Percentiles rank a stretch among this genome's conserved stretches.
Conservation (phyloP, 148 eudicot species). For the Talinum fruticosum region DNA sequence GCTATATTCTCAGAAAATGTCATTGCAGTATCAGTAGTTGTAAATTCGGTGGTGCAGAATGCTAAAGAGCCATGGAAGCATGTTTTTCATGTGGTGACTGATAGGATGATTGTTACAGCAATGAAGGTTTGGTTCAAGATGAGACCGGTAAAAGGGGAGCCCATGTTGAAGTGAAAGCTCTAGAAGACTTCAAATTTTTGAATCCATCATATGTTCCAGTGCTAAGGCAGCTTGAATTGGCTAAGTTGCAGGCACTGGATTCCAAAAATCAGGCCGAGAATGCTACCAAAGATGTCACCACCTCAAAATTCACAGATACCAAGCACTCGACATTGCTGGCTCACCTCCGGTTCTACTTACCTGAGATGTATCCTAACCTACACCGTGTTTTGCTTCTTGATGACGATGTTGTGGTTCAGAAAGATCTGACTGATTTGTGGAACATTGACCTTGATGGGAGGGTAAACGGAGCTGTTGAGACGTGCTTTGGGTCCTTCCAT, state of each 20-base stretch:
- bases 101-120: conserved; percentile 82
- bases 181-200: conserved; percentile 66
- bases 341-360: conserved; percentile 88
- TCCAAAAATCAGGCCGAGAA: conserved; percentile 64
- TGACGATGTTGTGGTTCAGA: conserved; percentile 96
- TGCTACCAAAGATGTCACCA: conserved; percentile 53
- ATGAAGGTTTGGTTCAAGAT: conserved; percentile 93
- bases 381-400: conserved; percentile 79
- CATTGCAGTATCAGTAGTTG: conserved; percentile 89
- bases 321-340: conserved; percentile 73
- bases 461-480: conserved; percentile 84
- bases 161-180: conserved; percentile 74
- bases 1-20: conserved; percentile 92
- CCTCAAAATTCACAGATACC: conserved; percentile 54
- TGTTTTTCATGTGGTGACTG: conserved; percentile 85
- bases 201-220: conserved; percentile 78
- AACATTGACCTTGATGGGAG: conserved; percentile 75
- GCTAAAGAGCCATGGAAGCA: conserved; percentile 79
- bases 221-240: conserved; percentile 68
- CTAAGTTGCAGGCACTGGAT: conserved; percentile 46
- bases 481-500: conserved; percentile 92
- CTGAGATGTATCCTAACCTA: conserved; percentile 82
- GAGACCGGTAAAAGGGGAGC: conserved; percentile 73
- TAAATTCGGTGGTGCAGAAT: conserved; percentile 71
- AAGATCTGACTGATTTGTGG: conserved; percentile 88